Evolutionary conservation across 2,329 filamentous ascomycete species (phyloP).

Genomic region (Westerdykella ornata): DNA sequence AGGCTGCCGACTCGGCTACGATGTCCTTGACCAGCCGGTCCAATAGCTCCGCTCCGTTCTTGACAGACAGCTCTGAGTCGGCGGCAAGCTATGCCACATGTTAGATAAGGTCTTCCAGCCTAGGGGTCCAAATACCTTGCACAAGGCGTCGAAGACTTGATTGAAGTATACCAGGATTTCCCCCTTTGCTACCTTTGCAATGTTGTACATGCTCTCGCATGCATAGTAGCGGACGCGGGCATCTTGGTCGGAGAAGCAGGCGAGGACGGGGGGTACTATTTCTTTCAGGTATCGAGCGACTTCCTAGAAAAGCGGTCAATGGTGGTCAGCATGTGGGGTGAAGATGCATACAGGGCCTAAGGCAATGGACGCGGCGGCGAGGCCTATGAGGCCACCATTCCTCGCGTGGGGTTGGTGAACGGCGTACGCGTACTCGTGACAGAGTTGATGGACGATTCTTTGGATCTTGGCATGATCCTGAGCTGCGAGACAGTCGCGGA

Average conservation of each 20-base stretch:
- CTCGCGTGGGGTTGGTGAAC: slow-evolving; percentile 94
- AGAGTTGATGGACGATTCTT: slow-evolving; percentile 89
- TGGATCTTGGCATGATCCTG: slow-evolving; percentile 76
- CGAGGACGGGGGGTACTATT: slow-evolving; percentile 92
- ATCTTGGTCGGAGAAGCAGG: slow-evolving; percentile 98
- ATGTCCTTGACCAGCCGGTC: slow-evolving; percentile 95
- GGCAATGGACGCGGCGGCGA: slow-evolving; percentile 93
- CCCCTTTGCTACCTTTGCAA: slow-evolving; percentile 97
- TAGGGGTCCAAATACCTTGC: slow-evolving; percentile 58
- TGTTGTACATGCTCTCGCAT: slow-evolving; percentile 99
- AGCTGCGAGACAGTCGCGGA: slow-evolving; percentile 71
- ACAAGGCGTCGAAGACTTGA: slow-evolving; percentile 93
- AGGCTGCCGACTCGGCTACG: slow-evolving; percentile 87
- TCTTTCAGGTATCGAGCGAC: slow-evolving; percentile 85
- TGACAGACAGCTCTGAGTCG: slow-evolving; percentile 92
- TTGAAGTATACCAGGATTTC: slow-evolving; percentile 98
- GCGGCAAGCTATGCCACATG: slow-evolving; percentile 65
- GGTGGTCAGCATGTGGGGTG: not conserved
- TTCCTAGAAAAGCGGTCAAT: slow-evolving; percentile 53
- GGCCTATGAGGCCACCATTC: slow-evolving; percentile 90
- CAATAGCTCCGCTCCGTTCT: slow-evolving; percentile 92
- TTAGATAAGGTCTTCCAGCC: slow-evolving; percentile 12
- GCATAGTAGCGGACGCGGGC: slow-evolving; percentile 95
- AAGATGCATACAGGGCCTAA: slow-evolving; percentile 70
- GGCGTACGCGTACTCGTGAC: slow-evolving; percentile 95